phyloP scores from a whole-genome alignment of 1,139 yeast species.

The Kurtzmaniella quercitrusa region DNA sequence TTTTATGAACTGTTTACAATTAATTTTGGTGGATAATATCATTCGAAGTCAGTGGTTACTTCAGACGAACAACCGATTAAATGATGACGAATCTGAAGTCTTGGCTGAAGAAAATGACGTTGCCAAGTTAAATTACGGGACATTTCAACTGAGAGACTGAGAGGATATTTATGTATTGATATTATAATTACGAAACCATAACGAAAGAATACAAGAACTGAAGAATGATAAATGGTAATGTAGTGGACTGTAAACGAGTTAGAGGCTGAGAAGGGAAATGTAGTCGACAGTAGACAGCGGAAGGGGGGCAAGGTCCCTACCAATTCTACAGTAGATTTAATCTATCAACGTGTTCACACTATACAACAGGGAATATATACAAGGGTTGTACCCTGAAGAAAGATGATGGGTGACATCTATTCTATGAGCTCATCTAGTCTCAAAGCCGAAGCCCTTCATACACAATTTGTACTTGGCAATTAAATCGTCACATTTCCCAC shows the following conservation, averaged over 20 bases:
- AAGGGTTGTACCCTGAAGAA: neutral
- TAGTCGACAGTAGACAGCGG: no score
- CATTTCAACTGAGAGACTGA: neutral
- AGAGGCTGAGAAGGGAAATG: no score
- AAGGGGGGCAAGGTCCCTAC: no score
- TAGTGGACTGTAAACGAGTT: no score
- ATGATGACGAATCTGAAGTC: constrained; percentile 11
- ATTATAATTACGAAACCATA: constrained; percentile 2
- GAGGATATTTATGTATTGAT: neutral
- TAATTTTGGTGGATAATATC: constrained; percentile 80
- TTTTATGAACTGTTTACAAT: constrained; percentile 81
- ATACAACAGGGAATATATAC: neutral
- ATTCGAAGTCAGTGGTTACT: constrained; percentile 51
- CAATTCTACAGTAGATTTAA: no score
- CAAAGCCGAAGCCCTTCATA: constrained; percentile 90
- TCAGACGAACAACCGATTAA: constrained; percentile 18
- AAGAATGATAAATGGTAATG: neutral
- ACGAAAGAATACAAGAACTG: neutral
- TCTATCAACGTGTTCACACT: no score
- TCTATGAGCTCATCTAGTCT: constrained; percentile 14
- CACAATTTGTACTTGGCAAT: constrained; percentile 73
- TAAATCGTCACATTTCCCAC: constrained; percentile 73
- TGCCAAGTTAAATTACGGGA: constrained; percentile 1
- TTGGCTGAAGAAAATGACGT: neutral
- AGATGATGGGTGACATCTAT: neutral